phyloP scores from a whole-genome alignment of 768 basidiomycete species.

The Leccinum aurantiacum region DNA sequence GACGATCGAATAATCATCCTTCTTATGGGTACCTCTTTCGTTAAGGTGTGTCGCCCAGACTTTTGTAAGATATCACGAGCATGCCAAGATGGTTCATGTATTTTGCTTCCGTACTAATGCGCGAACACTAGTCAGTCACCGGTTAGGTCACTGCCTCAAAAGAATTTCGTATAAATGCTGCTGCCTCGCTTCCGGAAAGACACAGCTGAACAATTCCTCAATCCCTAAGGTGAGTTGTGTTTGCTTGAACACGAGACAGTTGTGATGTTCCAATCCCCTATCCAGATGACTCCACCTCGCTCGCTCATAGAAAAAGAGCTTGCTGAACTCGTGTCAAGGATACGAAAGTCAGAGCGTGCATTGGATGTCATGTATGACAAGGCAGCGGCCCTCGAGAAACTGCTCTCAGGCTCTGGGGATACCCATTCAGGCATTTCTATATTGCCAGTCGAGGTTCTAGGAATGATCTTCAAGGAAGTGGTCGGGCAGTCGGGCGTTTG shows the following conservation, averaged over 20 bases:
- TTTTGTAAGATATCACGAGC: not conserved
- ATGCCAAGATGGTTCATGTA: conserved; percentile 3
- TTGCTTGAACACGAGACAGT: not conserved
- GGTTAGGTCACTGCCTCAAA: conserved; percentile 9
- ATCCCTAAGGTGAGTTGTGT: conserved; percentile 12
- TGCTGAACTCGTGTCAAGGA: conserved; percentile 19
- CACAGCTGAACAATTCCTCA: not conserved
- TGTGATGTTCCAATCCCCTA: not conserved
- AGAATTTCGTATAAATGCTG: conserved; percentile 15
- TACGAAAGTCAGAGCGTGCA: conserved; percentile 19
- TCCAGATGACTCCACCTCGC: conserved; percentile 14
- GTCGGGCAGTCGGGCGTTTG: conserved; percentile 5
- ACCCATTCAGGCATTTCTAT: conserved; percentile 13
- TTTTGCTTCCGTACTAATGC: conserved; percentile 7
- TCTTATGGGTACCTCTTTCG: not conserved
- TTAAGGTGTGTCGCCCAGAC: conserved; percentile 1
- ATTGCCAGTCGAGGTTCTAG: conserved; percentile 30
- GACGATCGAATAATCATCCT: not conserved
- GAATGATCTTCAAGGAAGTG: conserved; percentile 27
- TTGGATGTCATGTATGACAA: conserved; percentile 22
- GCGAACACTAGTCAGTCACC: not conserved
- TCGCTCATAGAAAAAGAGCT: conserved; percentile 16
- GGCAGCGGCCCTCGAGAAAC: conserved; percentile 13
- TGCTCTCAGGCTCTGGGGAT: conserved; percentile 3
- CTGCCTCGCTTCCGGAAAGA: not conserved